Base-by-base conservation (phyloP, 805 yeast species). In the Maudiozyma barnettii region DNA sequence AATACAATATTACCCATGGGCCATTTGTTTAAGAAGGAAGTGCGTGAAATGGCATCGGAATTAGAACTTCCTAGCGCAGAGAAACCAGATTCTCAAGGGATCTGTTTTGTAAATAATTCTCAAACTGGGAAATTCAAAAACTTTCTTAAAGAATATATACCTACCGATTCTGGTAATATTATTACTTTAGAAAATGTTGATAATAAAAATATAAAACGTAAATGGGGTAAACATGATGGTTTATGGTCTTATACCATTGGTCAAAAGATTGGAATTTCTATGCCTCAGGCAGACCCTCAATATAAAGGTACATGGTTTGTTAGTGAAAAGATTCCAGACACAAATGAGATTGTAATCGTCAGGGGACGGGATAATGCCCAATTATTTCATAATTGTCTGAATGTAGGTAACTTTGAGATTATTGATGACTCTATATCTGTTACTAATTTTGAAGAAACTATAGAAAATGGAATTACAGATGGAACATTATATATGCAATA, bases 221-320 rank as follows among this genome's bases (percentile, higher is more conserved):
- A 78, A 0, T 88, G 93, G 78, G 98, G 96, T 0, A 56, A 64
- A 43, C 99, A 93, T 63, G 68, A 75, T 23, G 99, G 99, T 0
- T 61, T 93, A 9, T 93, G 98, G 98, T 79, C 84, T 42, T 91
- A 87, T n/a, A 93, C 99, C 0, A 79, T 91, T 20, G 99, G 99
- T 0, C 98, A 93, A 66, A 77, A 81, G 51, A 46, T 64, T 5
- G 75, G 82, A 16, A 66, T 89, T 1, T 74, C 87, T 0, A 76
- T 91, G 85, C 97, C 97, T 0, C 98, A 93, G 62, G 91, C 90
- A 0, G 81, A 84, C 54, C 90, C 90, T 0, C 61, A 64, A 5
- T 81, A 76, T 54, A 70, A 75, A 40, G 98, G 98, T 0, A 71
- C 77, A 1, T 93, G 99, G 99, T 87, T 80, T 62, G 87, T 90